A percentile compares a stretch with the other conserved stretches of the same genome.
phyloP scores from a whole-genome alignment of 345 rosid genomes.

The Psidium guajava region DNA sequence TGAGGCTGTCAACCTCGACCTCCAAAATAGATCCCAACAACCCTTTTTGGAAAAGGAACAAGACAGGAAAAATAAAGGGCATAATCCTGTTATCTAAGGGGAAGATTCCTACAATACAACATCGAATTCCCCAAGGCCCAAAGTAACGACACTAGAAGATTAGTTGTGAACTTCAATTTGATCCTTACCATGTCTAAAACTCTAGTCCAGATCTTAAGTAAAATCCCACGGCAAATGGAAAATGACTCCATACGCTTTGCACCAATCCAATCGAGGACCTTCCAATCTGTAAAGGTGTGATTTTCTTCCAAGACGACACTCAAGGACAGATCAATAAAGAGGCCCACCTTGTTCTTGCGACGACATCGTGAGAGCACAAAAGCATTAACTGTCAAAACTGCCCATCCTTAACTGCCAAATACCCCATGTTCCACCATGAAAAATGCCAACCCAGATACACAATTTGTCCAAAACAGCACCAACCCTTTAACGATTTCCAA shows the following conservation, averaged over 20 bases:
- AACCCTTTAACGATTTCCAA: neutral
- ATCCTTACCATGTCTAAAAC: neutral
- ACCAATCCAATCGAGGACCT: too few species aligned
- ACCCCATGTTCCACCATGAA: neutral
- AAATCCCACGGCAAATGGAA: neutral
- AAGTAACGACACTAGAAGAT: rapidly evolving
- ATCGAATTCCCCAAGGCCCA: neutral
- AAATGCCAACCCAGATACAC: neutral
- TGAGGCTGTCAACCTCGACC: neutral
- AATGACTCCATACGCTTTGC: neutral
- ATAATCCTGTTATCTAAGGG: neutral
- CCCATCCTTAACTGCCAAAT: neutral
- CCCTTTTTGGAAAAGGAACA: neutral
- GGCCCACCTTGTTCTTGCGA: neutral
- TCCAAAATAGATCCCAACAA: neutral
- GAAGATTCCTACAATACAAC: too few species aligned
- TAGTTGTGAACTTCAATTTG: neutral
- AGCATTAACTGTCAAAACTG: neutral
- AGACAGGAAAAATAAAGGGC: neutral
- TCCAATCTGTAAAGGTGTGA: too few species aligned
- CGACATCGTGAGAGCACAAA: neutral
- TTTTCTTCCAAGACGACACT: neutral
- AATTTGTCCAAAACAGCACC: neutral
- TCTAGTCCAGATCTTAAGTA: neutral
- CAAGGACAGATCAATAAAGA: neutral